Evolutionary conservation across 1,284 basidiomycete species (phyloP).

Genomic region (Mycena sp.): DNA sequence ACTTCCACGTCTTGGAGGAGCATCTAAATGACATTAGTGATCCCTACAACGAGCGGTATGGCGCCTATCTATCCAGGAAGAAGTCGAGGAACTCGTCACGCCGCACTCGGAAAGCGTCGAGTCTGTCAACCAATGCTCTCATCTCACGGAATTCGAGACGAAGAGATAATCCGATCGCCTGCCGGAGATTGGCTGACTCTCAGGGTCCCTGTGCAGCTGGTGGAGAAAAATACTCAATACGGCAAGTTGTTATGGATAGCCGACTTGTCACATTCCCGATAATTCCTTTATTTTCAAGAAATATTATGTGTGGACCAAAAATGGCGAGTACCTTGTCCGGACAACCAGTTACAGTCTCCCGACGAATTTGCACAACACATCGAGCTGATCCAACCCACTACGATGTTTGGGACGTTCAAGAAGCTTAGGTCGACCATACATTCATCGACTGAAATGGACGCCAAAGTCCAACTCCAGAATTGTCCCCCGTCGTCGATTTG

Average conservation of each 20-base stretch:
- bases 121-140: conserved; percentile 62
- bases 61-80: conserved; percentile 68
- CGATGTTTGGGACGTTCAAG: conserved; percentile 68
- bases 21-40: conserved; percentile 65
- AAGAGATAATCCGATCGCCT: conserved; percentile 41
- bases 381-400: conserved; percentile 80
- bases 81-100: conserved; percentile 59
- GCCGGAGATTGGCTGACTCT: conserved; percentile 57
- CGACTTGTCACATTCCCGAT: neutral
- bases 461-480: neutral
- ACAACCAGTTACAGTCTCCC: conserved; percentile 79
- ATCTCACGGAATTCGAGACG: conserved; percentile 54
- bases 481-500: conserved; percentile 35
- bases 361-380: conserved; percentile 67
- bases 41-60: conserved; percentile 57
- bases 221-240: conserved; percentile 55
- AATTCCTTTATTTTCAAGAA: conserved; percentile 49
- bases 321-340: conserved; percentile 64
- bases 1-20: conserved; percentile 58
- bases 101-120: conserved; percentile 58
- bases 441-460: conserved; percentile 18
- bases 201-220: conserved; percentile 53
- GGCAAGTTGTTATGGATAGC: conserved; percentile 38
- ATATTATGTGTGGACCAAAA: conserved; percentile 66
- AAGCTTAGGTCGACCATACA: conserved; percentile 55